Base-by-base conservation (phyloP, 2,329 filamentous ascomycete species). In the Gremmenia infestans region DNA sequence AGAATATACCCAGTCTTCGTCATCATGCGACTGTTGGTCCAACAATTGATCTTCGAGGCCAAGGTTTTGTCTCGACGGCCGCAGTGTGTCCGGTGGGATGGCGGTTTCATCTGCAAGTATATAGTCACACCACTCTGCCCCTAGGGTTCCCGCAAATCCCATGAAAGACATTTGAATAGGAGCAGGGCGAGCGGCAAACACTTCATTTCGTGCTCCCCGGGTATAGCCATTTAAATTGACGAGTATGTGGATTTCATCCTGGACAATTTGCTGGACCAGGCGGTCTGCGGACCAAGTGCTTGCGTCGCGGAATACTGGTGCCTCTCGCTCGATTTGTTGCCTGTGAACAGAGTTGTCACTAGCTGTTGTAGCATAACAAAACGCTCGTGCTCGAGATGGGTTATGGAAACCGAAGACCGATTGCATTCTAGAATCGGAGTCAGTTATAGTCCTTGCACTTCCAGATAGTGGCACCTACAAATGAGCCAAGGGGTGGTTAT, bases 121-220 rank as follows among this genome's bases (percentile, higher is more conserved):
- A 68, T 99, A 99, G 70, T 99, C 94, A 65, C 94, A 99, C 94
- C 94, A 99, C 70, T 99, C 94, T 2, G 94, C 94, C 5, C 94
- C 94, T 1, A 99, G 76, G 0, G 93, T 97, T 9, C 94, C 94
- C 0, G 94, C 94, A 70, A 99, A 99, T 0, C 94, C 94, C 94
- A 99, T 99, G 68, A 99, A 99, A 0, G 94, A 96, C 94, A 99
- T 99, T 63, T 99, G 94, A 45, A 99, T 91, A 0, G 94, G 94
- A 2, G 92, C 91, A 15, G 94, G 91, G 25, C 95, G 85, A 22
- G 94, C 94, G 22, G 94, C 94, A 71, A 99, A 99, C 4, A 99
- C 87, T 69, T 99, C 94, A 65, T 99, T 99, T 23, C 92, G 85
- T n/a, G 94, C 94, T 32, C 94, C 94, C 53, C 94, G 82, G 0